A percentile compares a stretch with the other conserved stretches of the same genome.
Evolutionary conservation across 2,329 filamentous ascomycete species (phyloP).

Genomic region (Fonsecaea pedrosoi): DNA sequence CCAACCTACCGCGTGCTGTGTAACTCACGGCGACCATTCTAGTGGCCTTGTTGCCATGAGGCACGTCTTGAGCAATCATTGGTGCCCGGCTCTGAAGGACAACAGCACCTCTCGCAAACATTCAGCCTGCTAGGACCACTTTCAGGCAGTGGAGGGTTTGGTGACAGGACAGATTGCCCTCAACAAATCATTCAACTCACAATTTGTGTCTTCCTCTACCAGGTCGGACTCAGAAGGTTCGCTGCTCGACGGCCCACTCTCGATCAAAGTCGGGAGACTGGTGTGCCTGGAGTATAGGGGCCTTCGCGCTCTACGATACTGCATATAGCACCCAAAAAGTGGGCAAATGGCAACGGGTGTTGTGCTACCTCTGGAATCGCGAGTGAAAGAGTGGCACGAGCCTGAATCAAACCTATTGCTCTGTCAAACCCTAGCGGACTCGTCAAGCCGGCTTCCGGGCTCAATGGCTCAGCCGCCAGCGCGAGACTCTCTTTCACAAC

Average conservation of each 20-base stretch:
- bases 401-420: conserved; percentile 6
- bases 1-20: background rate
- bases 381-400: conserved; percentile 29
- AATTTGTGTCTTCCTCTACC: background rate
- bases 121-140: background rate
- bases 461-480: conserved; percentile 30
- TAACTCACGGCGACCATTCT: conserved; percentile 3
- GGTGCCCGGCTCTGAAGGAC: conserved; percentile 22
- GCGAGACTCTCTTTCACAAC: conserved; percentile 19
- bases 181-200: background rate
- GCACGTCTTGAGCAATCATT: conserved; percentile 16
- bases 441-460: conserved; percentile 14
- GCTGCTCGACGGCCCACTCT: background rate
- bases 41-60: conserved; percentile 19
- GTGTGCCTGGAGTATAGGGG: background rate
- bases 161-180: background rate
- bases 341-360: conserved; percentile 31
- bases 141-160: background rate
- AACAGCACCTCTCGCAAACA: background rate
- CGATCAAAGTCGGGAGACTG: background rate
- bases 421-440: conserved; percentile 23
- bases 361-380: conserved; percentile 26
- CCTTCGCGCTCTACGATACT: background rate
- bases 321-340: background rate
- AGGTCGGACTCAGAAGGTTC: background rate